Base-by-base conservation (phyloP, 352 stramenopile genomes). In the Globisporangium uncinulatum region DNA sequence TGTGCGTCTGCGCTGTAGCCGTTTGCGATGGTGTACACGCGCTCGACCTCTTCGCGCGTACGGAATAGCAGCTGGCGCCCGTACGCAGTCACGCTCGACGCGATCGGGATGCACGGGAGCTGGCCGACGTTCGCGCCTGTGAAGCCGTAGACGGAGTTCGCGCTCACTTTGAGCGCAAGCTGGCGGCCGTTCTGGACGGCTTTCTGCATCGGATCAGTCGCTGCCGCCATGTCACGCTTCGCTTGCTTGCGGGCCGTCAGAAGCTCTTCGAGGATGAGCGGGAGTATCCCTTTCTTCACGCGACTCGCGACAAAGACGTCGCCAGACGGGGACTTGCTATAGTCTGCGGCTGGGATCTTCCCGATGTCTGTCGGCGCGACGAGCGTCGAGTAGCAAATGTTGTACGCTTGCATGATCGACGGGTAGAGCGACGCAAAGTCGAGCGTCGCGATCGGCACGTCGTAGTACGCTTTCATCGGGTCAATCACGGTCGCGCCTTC, bases 341-440 rank as follows among this genome's bases (percentile, higher is more conserved):
- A 98, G 21, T 91, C 76, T 15, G 74, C 69, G 3, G 81, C 57
- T 36, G 86, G 44, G 17, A 94, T 46, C 44, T 89, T 88, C 57
- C 65, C 53, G 5, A 87, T 71, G 31, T 96, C 88, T 17, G 55
- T 58, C 19, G 73, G 72, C 15, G 84, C 83, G 6, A 99, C 80
- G 19, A 99, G 83, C n/a, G 98, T 99, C 34, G 96, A 99, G 78
- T 99, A 99, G 74, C 98, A 99, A 9, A 99, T 66, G 69, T 99
- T 99, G 75, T 99, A 98, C 8, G 96, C 97, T 67, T 99, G 97
- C 97, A 99, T 99, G 72, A 99, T 99, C 50, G 96, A 99, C 47
- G 98, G 98, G 69, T 99, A 99, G 62, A 99, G 81, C n/a, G 96
- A 99, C 11, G 97, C 97, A 76, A 99, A 99, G 92, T 99, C 98